Conservation (phyloP, 2,329 filamentous ascomycete genomes). For the Pyrenophora graminea region DNA sequence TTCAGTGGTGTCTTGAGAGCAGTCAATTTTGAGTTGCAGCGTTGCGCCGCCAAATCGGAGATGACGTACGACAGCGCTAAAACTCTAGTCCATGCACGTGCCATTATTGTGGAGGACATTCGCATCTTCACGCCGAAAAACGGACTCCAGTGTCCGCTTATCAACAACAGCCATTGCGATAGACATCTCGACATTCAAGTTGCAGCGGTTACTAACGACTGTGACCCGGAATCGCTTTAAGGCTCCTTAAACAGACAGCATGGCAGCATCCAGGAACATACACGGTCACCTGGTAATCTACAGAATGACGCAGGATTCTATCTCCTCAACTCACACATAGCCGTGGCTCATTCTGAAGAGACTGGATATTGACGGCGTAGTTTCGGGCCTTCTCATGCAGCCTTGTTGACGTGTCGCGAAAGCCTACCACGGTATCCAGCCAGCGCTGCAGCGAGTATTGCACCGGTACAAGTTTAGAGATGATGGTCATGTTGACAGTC, state of each 20-base stretch:
- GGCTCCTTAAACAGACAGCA: neutral
- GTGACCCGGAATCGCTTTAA: neutral
- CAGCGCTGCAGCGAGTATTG: neutral
- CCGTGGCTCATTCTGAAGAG: neutral
- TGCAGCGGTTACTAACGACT: neutral
- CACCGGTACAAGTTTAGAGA: neutral
- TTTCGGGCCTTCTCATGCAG: constrained; percentile 7
- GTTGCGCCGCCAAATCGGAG: constrained; percentile 14
- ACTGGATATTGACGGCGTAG: neutral
- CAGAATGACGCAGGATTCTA: neutral
- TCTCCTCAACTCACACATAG: neutral
- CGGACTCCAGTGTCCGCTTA: constrained; percentile 6
- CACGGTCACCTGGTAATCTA: constrained; percentile 10
- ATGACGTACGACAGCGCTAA: constrained; percentile 19
- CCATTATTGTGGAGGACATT: constrained; percentile 10
- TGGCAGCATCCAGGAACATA: constrained; percentile 1
- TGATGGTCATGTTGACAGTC: neutral
- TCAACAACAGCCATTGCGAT: constrained; percentile 1
- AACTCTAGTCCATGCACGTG: constrained; percentile 13
- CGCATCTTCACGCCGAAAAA: constrained; percentile 15
- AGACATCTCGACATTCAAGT: too few species aligned
- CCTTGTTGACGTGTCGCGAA: neutral
- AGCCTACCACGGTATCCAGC: neutral
- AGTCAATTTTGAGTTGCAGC: constrained; percentile 24
- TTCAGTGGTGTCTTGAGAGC: constrained; percentile 13